A percentile compares a stretch with the other conserved stretches of the same genome.
Conservation (phyloP, 2,329 filamentous ascomycete genomes). For the Orbilia javanica region DNA sequence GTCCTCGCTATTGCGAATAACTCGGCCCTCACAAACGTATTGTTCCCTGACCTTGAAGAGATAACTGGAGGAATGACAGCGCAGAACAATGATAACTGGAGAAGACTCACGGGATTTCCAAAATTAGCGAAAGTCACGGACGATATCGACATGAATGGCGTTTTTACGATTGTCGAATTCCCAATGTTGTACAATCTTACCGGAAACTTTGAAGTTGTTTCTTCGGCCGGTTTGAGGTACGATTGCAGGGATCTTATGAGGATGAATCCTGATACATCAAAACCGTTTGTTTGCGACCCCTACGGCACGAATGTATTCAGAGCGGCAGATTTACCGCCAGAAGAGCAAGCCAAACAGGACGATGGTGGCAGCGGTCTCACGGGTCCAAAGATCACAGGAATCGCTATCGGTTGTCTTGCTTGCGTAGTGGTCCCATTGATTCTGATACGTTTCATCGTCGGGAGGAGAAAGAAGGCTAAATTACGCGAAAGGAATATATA, state of each 20-base stretch:
- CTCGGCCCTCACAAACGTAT: slow-evolving; percentile 23
- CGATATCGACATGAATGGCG: slow-evolving; percentile 44
- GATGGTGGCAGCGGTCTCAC: slow-evolving; percentile 16
- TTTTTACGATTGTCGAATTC: slow-evolving; percentile 40
- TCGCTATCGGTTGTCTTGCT: slow-evolving; percentile 55
- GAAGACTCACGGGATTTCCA: slow-evolving; percentile 47
- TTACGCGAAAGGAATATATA: slow-evolving; percentile 50
- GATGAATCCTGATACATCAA: slow-evolving; percentile 51
- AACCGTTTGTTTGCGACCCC: slow-evolving; percentile 52
- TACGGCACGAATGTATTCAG: slow-evolving; percentile 48
- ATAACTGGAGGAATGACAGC: slow-evolving; percentile 48
- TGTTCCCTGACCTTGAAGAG: slow-evolving; percentile 36
- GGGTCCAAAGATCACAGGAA: slow-evolving; percentile 53
- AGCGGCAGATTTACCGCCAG: slow-evolving; percentile 25
- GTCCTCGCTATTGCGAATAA: slow-evolving; percentile 55
- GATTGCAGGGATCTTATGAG: slow-evolving; percentile 41
- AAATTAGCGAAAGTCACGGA: slow-evolving; percentile 43
- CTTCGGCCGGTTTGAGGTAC: slow-evolving; percentile 30
- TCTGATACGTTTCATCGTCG: slow-evolving; percentile 47
- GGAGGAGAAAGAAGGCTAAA: slow-evolving; percentile 40
- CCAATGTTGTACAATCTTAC: slow-evolving; percentile 54
- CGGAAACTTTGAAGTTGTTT: slow-evolving; percentile 41
- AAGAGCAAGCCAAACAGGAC: slow-evolving; percentile 2
- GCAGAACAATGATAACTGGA: slow-evolving; percentile 46
- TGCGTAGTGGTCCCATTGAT: slow-evolving; percentile 47